Percentiles rank a stretch among this genome's conserved stretches.
Conservation (phyloP, 2,329 filamentous ascomycete species). For the Neonectria neomacrospora region DNA sequence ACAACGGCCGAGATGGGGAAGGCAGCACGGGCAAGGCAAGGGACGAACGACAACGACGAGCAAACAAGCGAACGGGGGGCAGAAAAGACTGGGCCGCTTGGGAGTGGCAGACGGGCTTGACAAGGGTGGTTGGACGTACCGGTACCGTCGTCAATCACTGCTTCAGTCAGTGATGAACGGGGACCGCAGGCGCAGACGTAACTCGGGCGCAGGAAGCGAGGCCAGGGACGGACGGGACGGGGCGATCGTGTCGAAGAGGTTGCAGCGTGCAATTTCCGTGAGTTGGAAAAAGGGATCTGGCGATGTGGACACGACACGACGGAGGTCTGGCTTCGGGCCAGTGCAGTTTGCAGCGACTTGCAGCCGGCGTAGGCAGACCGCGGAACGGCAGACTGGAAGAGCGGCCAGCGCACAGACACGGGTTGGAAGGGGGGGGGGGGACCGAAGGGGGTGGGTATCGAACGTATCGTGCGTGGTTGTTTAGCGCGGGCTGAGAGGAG, state of each 20-base stretch:
- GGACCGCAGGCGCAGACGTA: slow-evolving; percentile 11
- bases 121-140: slow-evolving; percentile 22
- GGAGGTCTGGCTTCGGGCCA: slow-evolving; percentile 15
- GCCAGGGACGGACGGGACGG: slow-evolving; percentile 21
- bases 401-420: slow-evolving; percentile 22
- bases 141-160: slow-evolving; percentile 13
- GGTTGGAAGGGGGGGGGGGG: slow-evolving; percentile 7
- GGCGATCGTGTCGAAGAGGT: slow-evolving; percentile 27
- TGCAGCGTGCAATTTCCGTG: slow-evolving; percentile 26
- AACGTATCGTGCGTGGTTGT: background rate
- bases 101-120: slow-evolving; percentile 33
- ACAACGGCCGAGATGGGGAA: slow-evolving; percentile 41
- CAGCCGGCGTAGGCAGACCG: too few species aligned
- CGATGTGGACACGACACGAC: slow-evolving; percentile 26
- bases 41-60: slow-evolving; percentile 36
- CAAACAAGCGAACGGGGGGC: slow-evolving; percentile 33
- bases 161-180: slow-evolving; percentile 4
- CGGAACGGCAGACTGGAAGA: background rate
- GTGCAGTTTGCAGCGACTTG: background rate
- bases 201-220: slow-evolving; percentile 4
- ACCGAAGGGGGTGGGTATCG: background rate
- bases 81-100: slow-evolving; percentile 22
- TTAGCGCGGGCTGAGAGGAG: slow-evolving; percentile 11
- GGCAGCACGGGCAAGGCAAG: slow-evolving; percentile 26
- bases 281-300: slow-evolving; percentile 22